Percentiles rank a stretch among this genome's conserved stretches.
These are phyloP conservation scores for Plasmodium cynomolgi DNA, from an alignment of 169 alveolate species.

Conservation along the genomic window DNA sequence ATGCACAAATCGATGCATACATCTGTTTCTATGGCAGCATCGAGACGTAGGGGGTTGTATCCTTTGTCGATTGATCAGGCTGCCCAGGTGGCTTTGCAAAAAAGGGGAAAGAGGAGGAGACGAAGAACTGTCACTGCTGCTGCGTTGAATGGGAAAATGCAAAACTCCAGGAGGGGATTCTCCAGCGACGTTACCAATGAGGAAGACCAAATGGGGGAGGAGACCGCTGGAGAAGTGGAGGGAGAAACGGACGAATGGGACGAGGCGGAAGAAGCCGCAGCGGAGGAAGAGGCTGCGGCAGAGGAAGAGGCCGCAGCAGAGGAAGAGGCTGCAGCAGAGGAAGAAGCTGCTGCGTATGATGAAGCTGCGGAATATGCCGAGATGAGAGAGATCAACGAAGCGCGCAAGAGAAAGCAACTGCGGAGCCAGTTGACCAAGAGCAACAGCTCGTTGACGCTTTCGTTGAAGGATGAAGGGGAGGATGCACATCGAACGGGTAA, in stretches of 20 bases:
- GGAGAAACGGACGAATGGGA: not conserved
- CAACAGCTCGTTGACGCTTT: not conserved
- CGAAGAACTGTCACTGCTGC: not conserved
- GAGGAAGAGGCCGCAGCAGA: not conserved
- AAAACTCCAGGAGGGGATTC: not conserved
- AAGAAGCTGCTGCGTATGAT: not conserved
- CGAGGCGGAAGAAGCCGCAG: not conserved
- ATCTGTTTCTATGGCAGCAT: not conserved
- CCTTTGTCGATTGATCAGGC: not conserved
- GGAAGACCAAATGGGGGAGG: constrained; percentile 2
- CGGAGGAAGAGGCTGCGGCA: constrained; percentile 2
- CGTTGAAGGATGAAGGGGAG: not conserved
- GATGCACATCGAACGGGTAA: not conserved
- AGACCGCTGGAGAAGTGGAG: not conserved
- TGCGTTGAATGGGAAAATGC: not conserved
- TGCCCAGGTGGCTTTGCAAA: not conserved
- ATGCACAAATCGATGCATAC: constrained; percentile 29
- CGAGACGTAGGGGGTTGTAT: constrained; percentile 11
- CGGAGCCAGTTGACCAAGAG: not conserved
- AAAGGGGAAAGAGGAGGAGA: constrained; percentile 12
- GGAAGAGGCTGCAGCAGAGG: not conserved
- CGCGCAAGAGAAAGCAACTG: not conserved
- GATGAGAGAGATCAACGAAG: not conserved
- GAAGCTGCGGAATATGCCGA: not conserved
- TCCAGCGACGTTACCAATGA: not conserved